A percentile compares a stretch with the other conserved stretches of the same genome.
Evolutionary conservation across 2,329 filamentous ascomycete genomes (phyloP).

Genomic region (Hymenoscyphus repandus): DNA sequence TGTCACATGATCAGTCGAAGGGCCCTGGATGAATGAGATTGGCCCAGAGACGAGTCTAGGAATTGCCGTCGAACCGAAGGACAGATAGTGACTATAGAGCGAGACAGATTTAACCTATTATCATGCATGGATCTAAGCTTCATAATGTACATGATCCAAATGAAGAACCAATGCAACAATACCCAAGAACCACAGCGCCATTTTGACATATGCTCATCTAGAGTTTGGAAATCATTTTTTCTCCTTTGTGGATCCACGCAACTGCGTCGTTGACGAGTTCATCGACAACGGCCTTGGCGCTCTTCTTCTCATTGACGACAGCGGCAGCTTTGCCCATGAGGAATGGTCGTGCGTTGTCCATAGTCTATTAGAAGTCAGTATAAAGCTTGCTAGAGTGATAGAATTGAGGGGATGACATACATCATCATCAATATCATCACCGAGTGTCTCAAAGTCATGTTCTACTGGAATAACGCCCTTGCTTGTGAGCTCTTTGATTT

Average conservation of each 20-base stretch:
- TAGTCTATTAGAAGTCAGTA: constrained; percentile 43
- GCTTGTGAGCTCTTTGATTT: constrained; percentile 87
- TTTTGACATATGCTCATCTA: constrained; percentile 33
- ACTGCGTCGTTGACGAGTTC: constrained; percentile 86
- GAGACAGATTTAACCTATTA: no score
- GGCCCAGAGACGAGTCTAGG: no score
- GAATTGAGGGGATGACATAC: neutral
- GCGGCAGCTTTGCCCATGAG: constrained; percentile 97
- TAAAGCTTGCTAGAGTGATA: constrained; percentile 59
- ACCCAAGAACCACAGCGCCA: neutral
- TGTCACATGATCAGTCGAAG: no score
- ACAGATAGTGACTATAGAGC: no score
- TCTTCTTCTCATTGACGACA: constrained; percentile 88
- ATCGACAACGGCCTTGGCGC: constrained; percentile 86
- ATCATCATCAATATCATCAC: constrained; percentile 54
- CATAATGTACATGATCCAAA: neutral
- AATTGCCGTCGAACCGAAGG: no score
- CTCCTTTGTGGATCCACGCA: constrained; percentile 61
- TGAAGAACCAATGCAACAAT: neutral
- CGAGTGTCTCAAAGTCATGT: constrained; percentile 84
- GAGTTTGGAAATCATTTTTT: constrained; percentile 65
- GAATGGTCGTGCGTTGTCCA: constrained; percentile 88
- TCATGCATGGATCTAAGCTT: neutral
- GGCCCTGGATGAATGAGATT: no score
- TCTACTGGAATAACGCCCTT: constrained; percentile 93